Evolutionary conservation across 805 yeast species (phyloP).

Genomic region (Yamadazyma paraphyllophila): DNA sequence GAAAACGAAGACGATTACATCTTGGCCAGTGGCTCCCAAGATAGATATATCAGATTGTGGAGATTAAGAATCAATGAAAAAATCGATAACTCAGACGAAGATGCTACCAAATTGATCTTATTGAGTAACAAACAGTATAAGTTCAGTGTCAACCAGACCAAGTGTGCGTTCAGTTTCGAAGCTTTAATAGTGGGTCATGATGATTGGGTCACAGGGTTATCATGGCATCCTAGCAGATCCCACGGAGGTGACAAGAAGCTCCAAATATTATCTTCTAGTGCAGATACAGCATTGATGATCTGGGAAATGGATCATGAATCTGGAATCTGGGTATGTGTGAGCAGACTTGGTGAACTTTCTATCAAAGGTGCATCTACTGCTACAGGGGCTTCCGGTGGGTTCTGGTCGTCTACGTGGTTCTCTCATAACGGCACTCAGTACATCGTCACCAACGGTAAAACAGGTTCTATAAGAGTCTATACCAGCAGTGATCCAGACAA

Average conservation of each 20-base stretch:
- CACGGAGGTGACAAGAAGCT: slow-evolving; percentile 32
- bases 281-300: slow-evolving; percentile 89
- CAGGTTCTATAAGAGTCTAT: slow-evolving; percentile 93
- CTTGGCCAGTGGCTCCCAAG: slow-evolving; percentile 90
- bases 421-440: slow-evolving; percentile 31
- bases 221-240: slow-evolving; percentile 62
- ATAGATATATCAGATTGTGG: slow-evolving; percentile 90
- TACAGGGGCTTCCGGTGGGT: slow-evolving; percentile 83
- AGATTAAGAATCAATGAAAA: slow-evolving; percentile 56
- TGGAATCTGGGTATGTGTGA: slow-evolving; percentile 84
- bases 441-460: slow-evolving; percentile 80
- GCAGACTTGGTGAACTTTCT: slow-evolving; percentile 86
- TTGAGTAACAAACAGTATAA: slow-evolving; percentile 73
- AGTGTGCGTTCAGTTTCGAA: slow-evolving; percentile 72
- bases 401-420: slow-evolving; percentile 71
- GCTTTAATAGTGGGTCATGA: slow-evolving; percentile 97
- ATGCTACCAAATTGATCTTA: slow-evolving; percentile 47
- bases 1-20: slow-evolving; percentile 51
- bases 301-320: slow-evolving; percentile 88
- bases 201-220: slow-evolving; percentile 88
- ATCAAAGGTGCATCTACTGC: slow-evolving; percentile 98
- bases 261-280: slow-evolving; percentile 76
- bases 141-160: slow-evolving; percentile 39
- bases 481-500: slow-evolving; percentile 27
- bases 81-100: slow-evolving; percentile 59